Base-by-base conservation (phyloP, 192 early-diverging fungal species). In the Backusella parvicylindrica region DNA sequence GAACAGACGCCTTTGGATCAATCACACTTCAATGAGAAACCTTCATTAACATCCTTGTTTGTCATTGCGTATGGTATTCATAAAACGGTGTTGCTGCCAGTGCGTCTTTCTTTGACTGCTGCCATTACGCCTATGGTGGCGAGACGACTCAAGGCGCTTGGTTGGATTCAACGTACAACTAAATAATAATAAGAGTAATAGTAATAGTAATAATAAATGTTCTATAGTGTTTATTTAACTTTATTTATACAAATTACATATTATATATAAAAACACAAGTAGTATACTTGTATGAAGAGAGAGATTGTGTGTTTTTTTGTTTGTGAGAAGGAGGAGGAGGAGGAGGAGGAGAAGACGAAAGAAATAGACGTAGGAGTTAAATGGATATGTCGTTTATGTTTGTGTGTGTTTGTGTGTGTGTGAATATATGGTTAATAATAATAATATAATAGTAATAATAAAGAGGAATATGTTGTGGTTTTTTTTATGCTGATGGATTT, bases 31-130 rank as follows among this genome's bases (percentile, higher is more conserved):
- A 40, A 79, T 8, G 30, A 71, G 4, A 74, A 77, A 33, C 86
- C 86, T 1, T 85, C 85, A 18, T 70, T 82, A 21, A 77, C 81
- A 30, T 82, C 84, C 50, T 71, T 86, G 0, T 86, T 89, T 75
- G 82, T 87, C 41, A 83, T 89, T 64, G 86, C 88, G 0, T 89
- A 89, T 73, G 88, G 86, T 12, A 88, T 89, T n/a, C 88, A 89
- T 72, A 89, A 89, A 67, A 83, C 81, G 0, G 49, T 89, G 7
- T 65, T 89, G 38, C 68, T 89, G 16, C 88, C 88, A 6, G 31
- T 89, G 11, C 75, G 88, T 60, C 75, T 89, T 15, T 87, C 86
- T 18, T 76, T 86, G 7, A 89, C 88, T 3, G 83, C 84, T 31
- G 83, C 83, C 50, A 80, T 86, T 40, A 89, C 88, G 0, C 88